Base-by-base conservation (phyloP, 2,329 filamentous ascomycete genomes). In the Elsinoe arachidis region DNA sequence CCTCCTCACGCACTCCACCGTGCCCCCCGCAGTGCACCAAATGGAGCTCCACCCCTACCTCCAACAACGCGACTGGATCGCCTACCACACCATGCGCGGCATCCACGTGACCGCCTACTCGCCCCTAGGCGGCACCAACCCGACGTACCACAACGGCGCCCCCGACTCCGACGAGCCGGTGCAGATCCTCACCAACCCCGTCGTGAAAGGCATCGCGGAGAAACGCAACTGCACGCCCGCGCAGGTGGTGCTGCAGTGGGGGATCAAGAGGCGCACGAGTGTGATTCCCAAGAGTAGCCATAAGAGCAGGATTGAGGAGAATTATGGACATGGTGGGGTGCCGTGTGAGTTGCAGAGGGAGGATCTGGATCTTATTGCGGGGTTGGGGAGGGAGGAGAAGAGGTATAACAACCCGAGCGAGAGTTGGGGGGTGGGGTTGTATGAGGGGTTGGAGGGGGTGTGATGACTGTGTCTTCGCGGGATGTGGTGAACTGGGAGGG, bases 21-120 rank as follows among this genome's bases (percentile, higher is more conserved):
- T 86, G 60, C 68, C 75, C 2, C 88, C 88, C 0, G 83, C 81
- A 5, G 80, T 87, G 61, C 91, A 92, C 74, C 88, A 93, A 76
- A 87, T 92, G 66, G 88, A 92, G 74, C 84, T 81, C 66, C 86
- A 93, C 71, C 87, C 88, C 0, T 88, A 89, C 46, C 70, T 82
- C 12, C 80, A 77, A 35, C 80, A 83, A 63, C 69, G 74, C 58
- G 75, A 79, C 56, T 77, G 78, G 62, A 67, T 80, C 26, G 71
- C 77, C 52, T 79, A 76, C 64, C 79, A 78, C 66, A 71, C 74
- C 49, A 64, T 71, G 30, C 75, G 76, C 62, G 74, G 74, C 17
- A 81, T 81, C 57, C 72, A 76, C 57, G 71, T 81, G 47, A 80
- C 77, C 4, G 78, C 77, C 9, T 82, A 80, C 66, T 77, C 69